Percentiles rank a stretch among this genome's conserved stretches.
Conservation (phyloP, 768 basidiomycete genomes). For the Clathrus columnatus region DNA sequence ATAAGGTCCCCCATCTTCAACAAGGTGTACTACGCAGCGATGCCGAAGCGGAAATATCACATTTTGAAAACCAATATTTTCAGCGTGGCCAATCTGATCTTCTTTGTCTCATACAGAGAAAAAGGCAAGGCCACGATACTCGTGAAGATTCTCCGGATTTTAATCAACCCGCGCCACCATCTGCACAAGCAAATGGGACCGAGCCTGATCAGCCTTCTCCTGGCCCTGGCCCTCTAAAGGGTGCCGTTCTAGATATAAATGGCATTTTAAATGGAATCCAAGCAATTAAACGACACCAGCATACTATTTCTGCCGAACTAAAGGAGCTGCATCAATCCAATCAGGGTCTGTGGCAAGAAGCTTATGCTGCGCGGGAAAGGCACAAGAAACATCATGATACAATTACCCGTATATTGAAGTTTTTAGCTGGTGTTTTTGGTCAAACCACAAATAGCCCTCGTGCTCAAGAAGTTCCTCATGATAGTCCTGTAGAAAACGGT, state of each 20-base stretch:
- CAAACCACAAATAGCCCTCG: constrained; percentile 19
- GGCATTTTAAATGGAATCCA: constrained; percentile 74
- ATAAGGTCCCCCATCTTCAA: constrained; percentile 92
- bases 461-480: constrained; percentile 29
- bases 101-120: constrained; percentile 80
- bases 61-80: constrained; percentile 89
- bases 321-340: constrained; percentile 84
- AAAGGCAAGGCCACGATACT: constrained; percentile 47
- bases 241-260: constrained; percentile 59
- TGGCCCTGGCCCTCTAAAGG: constrained; percentile 2
- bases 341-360: constrained; percentile 88
- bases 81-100: constrained; percentile 82
- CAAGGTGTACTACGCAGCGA: constrained; percentile 87
- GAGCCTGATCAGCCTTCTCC: constrained; percentile 3
- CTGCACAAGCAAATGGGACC: constrained; percentile 3
- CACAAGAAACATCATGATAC: constrained; percentile 94
- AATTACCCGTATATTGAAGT: constrained; percentile 90
- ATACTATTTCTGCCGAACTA: constrained; percentile 81
- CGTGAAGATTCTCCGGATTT: constrained; percentile 9
- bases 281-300: constrained; percentile 86
- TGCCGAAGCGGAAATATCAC: constrained; percentile 74
- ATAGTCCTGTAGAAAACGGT: constrained; percentile 25
- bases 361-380: constrained; percentile 62
- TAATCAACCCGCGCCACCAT: constrained; percentile 26
- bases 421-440: constrained; percentile 88